phyloP scores from a whole-genome alignment of 345 rosid species.

The Brassica napus region Da-Ae NC_063441.1:21582501-21583000 shows the following conservation, averaged over 20 bases:
- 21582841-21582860: not conserved
- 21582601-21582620: not conserved
- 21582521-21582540: not conserved
- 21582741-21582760: conserved; percentile 17
- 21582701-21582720: conserved; percentile 1
- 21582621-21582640: not conserved
- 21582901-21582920: too few relatives aligned
- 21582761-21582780: not conserved
- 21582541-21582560: not conserved
- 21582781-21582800: not conserved
- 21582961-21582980: not conserved
- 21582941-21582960: not conserved
- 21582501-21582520: not conserved
- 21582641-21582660: not conserved
- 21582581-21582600: not conserved
- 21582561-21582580: not conserved
- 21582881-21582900: not conserved
- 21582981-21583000: not conserved
- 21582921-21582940: not conserved
- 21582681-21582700: too few relatives aligned
- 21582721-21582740: not conserved
- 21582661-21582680: not conserved
- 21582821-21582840: too few relatives aligned
- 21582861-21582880: not conserved
- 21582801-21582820: not conserved